Evolutionary conservation across 371 early-diverging fungal species (phyloP), one percentile per base, ranked within the genome.

Genomic region (Globomyces sp.): DNA sequence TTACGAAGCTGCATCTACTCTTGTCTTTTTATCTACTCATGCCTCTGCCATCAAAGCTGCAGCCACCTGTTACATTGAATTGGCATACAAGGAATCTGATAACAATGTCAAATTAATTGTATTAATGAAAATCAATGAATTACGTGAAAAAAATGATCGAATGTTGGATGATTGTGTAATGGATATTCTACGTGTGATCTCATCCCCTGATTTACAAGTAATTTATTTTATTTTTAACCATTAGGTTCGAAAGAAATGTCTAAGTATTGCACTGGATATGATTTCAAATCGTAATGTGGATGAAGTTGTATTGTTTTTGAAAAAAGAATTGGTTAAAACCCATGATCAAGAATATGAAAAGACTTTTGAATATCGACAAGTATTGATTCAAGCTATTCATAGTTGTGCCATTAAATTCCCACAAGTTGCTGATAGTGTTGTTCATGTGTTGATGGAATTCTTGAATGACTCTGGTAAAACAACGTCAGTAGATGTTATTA

Each of bases 21-120:
- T 97, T 65, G 88, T 95, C 64, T 80, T 86, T 4, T 82, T 98
- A 50, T 92, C 98, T 8, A 85, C 88, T 37, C 91, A 92, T 69
- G 86, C 92, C 49, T 87, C 89, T 1, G 97, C 96, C 24, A 86
- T 98, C 63, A 92, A 92, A 49, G 71, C 64, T 63, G 96, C 93
- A 45, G 96, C 94, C 1, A 69, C 87, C 11, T 90, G 91, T 77
- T 95, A 93, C 66, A 92, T 96, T 59, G 89, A 93, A 51, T 84
- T 98, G 53, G 89, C 88, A 63, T 80, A 90, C 51, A 93, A 93
- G 78, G 99, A 93, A 73, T 85, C 95, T 2, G 97, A 98, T 73
- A 98, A 96, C 80, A 98, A 98, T 77, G 90, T 98, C 57, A 97
- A 98, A 81, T 76, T 98, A 51, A 96, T 95, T 75, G 96, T 95